Evolutionary conservation across 768 basidiomycete species (phyloP), one percentile per base, ranked within the genome.

Genomic region (Panaeolus cyanescens): DNA sequence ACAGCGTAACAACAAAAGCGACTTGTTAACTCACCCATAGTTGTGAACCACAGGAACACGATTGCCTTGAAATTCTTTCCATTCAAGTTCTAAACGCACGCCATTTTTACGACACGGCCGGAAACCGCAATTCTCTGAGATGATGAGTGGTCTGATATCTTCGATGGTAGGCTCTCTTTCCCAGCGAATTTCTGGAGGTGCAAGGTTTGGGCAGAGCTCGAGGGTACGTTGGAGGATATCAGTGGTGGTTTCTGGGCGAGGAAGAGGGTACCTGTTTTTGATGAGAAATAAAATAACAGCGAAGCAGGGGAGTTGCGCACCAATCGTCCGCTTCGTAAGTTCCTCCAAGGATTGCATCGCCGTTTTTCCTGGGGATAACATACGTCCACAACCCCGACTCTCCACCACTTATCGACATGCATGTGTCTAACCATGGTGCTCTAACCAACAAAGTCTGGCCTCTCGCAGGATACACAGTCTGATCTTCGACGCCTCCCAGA

Each of bases 371-470:
- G 6, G 89, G 87, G 63, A 91, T 87, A 59, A 87, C 75, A 71
- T 90, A 91, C 42, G 87, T 86, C 77, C 77, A 79, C 5, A 76
- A 69, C 1, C 80, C 80, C 7, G 74, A 69, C 13, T 65, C 65
- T 25, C 76, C 77, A 22, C 62, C 58, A 60, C 76, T 79, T 9
- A 80, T 64, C 0, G 85, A 83, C 59, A 78, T 73, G 5, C 86
- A 86, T 66, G 79, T 84, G 28, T 84, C 80, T 39, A 92, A 76
- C 75, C 83, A 81, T 0, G 91, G 88, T 3, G 91, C 90, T 32
- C 84, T 72, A 20, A 95, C 79, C 10, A 95, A 71, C 9, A 95
- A 85, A 0, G 92, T 89, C 74, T 96, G 95, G 6, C 95, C 95
- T 39, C 93, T 81, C 62, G 93, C 83, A 1, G 95, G 92, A 70